These are phyloP conservation scores for Cryptococcus depauperatus DNA, from an alignment of 1,284 basidiomycete species.

Conservation along the genomic window DNA sequence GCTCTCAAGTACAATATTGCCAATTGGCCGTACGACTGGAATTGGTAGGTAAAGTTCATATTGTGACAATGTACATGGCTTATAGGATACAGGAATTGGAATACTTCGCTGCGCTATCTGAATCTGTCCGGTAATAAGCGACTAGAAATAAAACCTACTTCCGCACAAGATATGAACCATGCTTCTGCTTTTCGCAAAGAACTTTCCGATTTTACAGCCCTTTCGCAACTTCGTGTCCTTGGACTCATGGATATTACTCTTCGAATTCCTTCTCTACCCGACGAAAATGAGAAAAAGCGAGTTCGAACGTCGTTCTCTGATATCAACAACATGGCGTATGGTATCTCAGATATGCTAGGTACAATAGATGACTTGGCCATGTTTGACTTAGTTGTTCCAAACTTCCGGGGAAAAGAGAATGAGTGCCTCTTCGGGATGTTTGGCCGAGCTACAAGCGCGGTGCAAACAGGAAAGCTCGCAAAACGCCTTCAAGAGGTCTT, in stretches of 20 bases:
- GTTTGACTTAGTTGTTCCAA: constrained; percentile 86
- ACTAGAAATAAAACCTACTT: constrained; percentile 71
- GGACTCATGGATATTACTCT: constrained; percentile 98
- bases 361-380: constrained; percentile 67
- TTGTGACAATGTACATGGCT: background rate
- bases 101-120: constrained; percentile 81
- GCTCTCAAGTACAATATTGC: constrained; percentile 95
- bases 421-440: constrained; percentile 98
- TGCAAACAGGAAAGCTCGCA: constrained; percentile 45
- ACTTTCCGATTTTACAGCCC: constrained; percentile 78
- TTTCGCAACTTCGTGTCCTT: constrained; percentile 73
- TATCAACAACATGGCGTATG: constrained; percentile 90
- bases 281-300: constrained; percentile 83
- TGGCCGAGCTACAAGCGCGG: constrained; percentile 62
- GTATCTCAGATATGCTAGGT: constrained; percentile 92
- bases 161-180: constrained; percentile 45
- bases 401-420: constrained; percentile 66
- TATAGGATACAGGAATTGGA: constrained; percentile 74
- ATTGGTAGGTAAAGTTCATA: constrained; percentile 60
- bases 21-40: constrained; percentile 99
- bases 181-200: constrained; percentile 44
- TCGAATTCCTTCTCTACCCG: constrained; percentile 72
- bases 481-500: constrained; percentile 80
- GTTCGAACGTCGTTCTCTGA: constrained; percentile 87
- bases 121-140: constrained; percentile 81